Base-by-base conservation (phyloP, 106 monocot genomes). In the Agapanthus africanus region DNA sequence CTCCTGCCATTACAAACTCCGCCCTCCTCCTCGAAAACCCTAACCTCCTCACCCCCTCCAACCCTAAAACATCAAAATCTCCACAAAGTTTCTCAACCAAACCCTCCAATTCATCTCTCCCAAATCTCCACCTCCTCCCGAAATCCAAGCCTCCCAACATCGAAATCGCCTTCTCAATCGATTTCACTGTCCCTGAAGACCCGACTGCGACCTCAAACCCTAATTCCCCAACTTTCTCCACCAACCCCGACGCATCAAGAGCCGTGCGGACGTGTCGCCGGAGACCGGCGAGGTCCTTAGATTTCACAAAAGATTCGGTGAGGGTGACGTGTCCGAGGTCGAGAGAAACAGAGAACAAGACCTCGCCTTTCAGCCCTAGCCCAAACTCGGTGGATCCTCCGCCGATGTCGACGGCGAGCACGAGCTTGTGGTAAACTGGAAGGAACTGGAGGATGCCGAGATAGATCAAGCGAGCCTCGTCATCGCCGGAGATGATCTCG, bases 381-480 rank as follows among this genome's bases (percentile, higher is more conserved):
- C 69, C 38, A 68, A 76, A 52, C 36, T 76, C 76, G 62, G 76
- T 76, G 30, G 76, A 76, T 2, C 76, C 76, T 30, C 76, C 76
- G 63, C 76, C 70, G 76, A 76, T 76, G 51, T 77, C 71, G 40
- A 77, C 40, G 22, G 57, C 37, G 65, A 71, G 71, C 9, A 65
- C 64, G 23, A 19, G 30, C 11, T 5, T 37, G 21, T 33, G 27
- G 54, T 16, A 22, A 26, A 71, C 23, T 26, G 77, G 77, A 49
- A 76, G 77, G 40, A 52, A 71, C 27, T 54, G 70, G 54, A 71
- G 65, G 65, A 77, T 26, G 22, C 65, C 71, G 63, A 63, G 76
- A 41, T 77, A 56, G 54, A 56, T 37, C n/a, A 63, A 64, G 15
- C 77, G 64, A 14, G 76, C 74, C 42, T 74, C 74, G 11, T 74